A percentile compares a stretch with the other conserved stretches of the same genome.
Evolutionary conservation across 148 eudicot genomes (phyloP).

Genomic region (Rhododendron vialii): DNA sequence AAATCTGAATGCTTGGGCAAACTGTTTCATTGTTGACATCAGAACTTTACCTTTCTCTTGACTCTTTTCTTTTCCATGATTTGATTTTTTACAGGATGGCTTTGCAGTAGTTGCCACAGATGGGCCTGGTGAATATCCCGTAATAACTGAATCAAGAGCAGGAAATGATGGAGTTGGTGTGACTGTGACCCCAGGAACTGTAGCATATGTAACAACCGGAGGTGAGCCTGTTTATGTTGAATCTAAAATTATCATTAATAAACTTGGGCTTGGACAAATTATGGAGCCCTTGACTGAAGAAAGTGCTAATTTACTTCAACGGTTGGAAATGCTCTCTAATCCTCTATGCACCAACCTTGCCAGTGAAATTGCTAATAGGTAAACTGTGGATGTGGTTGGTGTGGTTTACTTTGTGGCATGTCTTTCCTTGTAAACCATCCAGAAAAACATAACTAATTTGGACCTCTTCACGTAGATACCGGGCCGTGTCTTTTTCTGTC

Average conservation of each 20-base stretch:
- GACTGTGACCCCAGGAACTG: slow-evolving; percentile 72
- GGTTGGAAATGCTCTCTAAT: not conserved
- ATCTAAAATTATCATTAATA: not conserved
- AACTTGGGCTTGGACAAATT: not conserved
- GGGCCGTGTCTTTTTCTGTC: not conserved
- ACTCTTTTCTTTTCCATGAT: not conserved
- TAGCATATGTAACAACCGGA: slow-evolving; percentile 92
- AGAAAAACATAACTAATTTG: not conserved
- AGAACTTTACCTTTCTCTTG: not conserved
- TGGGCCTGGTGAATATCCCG: slow-evolving; percentile 88
- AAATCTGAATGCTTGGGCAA: not conserved
- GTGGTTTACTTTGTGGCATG: not conserved
- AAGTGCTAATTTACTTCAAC: not conserved
- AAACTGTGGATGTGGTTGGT: not conserved
- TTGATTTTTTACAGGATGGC: slow-evolving; percentile 57
- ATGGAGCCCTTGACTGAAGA: not conserved
- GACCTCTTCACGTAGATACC: not conserved
- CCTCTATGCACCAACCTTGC: not conserved
- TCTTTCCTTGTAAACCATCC: not conserved
- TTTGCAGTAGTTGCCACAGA: slow-evolving; percentile 89
- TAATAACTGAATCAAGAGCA: slow-evolving; percentile 87
- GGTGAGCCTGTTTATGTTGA: slow-evolving; percentile 30
- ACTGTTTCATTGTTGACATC: not conserved
- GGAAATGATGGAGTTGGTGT: slow-evolving; percentile 81
- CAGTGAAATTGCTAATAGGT: not conserved